Evolutionary conservation across 2,329 filamentous ascomycete genomes (phyloP).

Genomic region (Thelonectria rubi): DNA sequence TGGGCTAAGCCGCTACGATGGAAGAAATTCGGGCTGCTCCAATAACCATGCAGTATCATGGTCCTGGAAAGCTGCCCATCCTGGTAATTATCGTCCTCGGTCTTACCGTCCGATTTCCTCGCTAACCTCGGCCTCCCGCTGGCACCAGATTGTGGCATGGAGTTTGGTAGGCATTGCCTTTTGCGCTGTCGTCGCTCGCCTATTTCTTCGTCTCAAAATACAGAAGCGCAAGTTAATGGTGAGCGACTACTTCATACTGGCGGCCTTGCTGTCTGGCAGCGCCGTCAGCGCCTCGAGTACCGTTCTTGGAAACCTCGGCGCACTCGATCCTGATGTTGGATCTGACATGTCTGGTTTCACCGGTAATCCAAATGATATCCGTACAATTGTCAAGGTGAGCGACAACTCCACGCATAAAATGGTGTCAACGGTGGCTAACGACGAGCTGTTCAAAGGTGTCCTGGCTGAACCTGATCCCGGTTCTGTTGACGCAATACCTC

Average conservation of each 20-base stretch:
- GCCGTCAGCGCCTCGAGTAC: slow-evolving; percentile 6
- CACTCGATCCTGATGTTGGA: slow-evolving; percentile 18
- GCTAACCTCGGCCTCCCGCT: not conserved
- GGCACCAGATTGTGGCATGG: slow-evolving; percentile 9
- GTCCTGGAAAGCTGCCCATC: not conserved
- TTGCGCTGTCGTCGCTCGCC: slow-evolving; percentile 22
- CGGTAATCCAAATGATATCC: not conserved
- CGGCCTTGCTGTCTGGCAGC: slow-evolving; percentile 15
- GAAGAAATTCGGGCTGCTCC: too few relatives aligned
- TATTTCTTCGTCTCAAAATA: slow-evolving; percentile 27
- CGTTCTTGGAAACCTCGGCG: slow-evolving; percentile 18
- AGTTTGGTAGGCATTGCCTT: slow-evolving; percentile 25
- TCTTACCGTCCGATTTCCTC: not conserved
- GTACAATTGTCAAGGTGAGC: not conserved
- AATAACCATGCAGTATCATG: not conserved
- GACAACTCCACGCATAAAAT: not conserved
- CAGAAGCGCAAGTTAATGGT: slow-evolving; percentile 23
- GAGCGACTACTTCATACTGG: slow-evolving; percentile 15
- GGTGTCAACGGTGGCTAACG: not conserved
- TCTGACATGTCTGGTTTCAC: slow-evolving; percentile 4
- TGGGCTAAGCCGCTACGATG: too few relatives aligned
- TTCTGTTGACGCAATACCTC: slow-evolving; percentile 22
- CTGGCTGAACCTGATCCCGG: slow-evolving; percentile 25
- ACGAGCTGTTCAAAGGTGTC: slow-evolving; percentile 8
- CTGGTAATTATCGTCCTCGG: not conserved